phyloP scores from a whole-genome alignment of 2,329 filamentous ascomycete species.

The Periconia sp. region DNA sequence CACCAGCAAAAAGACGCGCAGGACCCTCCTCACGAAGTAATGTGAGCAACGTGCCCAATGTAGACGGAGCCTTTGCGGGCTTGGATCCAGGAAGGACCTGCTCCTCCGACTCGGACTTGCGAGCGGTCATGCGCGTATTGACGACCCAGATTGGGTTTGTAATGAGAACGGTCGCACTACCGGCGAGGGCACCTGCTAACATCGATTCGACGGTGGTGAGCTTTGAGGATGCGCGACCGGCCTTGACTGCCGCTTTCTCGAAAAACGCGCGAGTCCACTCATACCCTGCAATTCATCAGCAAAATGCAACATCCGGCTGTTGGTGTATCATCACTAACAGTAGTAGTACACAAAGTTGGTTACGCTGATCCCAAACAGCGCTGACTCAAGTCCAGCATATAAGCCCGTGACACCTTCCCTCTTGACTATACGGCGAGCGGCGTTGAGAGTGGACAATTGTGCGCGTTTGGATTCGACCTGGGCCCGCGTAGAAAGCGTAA shows the following conservation, averaged over 20 bases:
- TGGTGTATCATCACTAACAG: conserved; percentile 53
- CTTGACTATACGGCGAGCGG: conserved; percentile 82
- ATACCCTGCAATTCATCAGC: conserved; percentile 62
- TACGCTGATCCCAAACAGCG: conserved; percentile 94
- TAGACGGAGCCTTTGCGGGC: conserved; percentile 64
- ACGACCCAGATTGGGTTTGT: conserved; percentile 99
- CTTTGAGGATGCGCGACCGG: conserved; percentile 74
- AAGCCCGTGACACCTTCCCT: conserved; percentile 87
- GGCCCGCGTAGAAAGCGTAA: conserved; percentile 94
- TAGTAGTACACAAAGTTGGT: conserved; percentile 99
- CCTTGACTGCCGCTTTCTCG: conserved; percentile 71
- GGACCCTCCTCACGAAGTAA: conserved; percentile 84
- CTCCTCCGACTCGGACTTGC: conserved; percentile 61
- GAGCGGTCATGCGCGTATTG: conserved; percentile 96
- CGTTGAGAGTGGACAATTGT: conserved; percentile 79
- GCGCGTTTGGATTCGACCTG: conserved; percentile 97
- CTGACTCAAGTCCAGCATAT: conserved; percentile 90
- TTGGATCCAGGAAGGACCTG: conserved; percentile 43
- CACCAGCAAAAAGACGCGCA: conserved; percentile 83
- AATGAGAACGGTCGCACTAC: conserved; percentile 88
- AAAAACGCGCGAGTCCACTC: conserved; percentile 93
- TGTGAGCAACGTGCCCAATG: conserved; percentile 76
- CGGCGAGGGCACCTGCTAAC: conserved; percentile 91
- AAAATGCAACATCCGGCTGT: not conserved
- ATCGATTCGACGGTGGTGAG: conserved; percentile 92